Evolutionary conservation across 2,329 filamentous ascomycete genomes (phyloP).

Genomic region (Cladophialophora carrionii): DNA sequence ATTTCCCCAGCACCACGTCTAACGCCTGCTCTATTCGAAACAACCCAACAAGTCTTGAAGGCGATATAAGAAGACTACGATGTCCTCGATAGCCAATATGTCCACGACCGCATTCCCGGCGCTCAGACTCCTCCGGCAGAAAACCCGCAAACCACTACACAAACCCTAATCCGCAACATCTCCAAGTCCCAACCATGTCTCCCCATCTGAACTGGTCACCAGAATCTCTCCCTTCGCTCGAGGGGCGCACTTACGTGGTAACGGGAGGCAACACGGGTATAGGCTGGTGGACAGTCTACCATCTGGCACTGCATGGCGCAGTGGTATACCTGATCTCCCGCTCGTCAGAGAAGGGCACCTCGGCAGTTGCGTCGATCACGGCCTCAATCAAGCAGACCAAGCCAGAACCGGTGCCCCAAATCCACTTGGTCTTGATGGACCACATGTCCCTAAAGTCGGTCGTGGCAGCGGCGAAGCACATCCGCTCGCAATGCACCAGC

Average conservation of each 20-base stretch:
- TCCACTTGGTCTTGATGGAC: slow-evolving; percentile 28
- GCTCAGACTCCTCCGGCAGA: not conserved
- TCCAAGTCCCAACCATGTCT: slow-evolving; percentile 23
- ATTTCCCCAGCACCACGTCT: not conserved
- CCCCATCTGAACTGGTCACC: slow-evolving; percentile 39
- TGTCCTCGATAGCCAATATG: not conserved
- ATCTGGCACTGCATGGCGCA: slow-evolving; percentile 50
- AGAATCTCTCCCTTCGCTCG: slow-evolving; percentile 52
- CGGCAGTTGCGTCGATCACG: slow-evolving; percentile 44
- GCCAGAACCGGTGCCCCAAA: slow-evolving; percentile 25
- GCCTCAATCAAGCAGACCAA: slow-evolving; percentile 41
- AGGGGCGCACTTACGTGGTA: slow-evolving; percentile 51
- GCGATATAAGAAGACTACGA: slow-evolving; percentile 1
- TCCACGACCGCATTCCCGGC: not conserved
- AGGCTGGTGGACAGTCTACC: slow-evolving; percentile 49
- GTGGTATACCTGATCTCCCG: slow-evolving; percentile 47
- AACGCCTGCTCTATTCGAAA: not conserved
- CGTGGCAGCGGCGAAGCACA: slow-evolving; percentile 43
- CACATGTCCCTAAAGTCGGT: slow-evolving; percentile 32
- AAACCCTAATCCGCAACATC: slow-evolving; percentile 15
- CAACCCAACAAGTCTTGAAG: not conserved
- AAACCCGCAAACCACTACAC: not conserved
- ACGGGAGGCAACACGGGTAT: slow-evolving; percentile 57
- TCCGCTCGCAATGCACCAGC: slow-evolving; percentile 40
- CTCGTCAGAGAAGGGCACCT: slow-evolving; percentile 43